Evolutionary conservation across 768 basidiomycete genomes (phyloP).

Genomic region (Sistotremastrum suecicum): DNA sequence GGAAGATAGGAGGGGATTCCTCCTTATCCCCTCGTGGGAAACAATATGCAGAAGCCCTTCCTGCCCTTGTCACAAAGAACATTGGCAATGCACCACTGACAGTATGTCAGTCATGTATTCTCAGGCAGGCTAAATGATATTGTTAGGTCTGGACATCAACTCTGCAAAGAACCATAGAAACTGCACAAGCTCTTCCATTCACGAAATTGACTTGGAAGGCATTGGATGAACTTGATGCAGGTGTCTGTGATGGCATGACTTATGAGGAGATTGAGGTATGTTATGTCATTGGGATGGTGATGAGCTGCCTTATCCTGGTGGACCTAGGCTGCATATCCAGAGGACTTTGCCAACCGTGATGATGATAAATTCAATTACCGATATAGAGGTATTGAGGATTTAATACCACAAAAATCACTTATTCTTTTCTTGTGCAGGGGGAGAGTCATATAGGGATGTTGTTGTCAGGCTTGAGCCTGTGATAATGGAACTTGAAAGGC

Average conservation of each 20-base stretch:
- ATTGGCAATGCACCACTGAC: slow-evolving; percentile 82
- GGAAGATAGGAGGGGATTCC: slow-evolving; percentile 97
- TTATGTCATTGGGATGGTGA: background rate
- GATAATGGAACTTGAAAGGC: slow-evolving; percentile 98
- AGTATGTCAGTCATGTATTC: slow-evolving; percentile 25
- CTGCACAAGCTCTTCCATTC: slow-evolving; percentile 68
- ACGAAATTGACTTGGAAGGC: slow-evolving; percentile 97
- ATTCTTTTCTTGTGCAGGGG: slow-evolving; percentile 24
- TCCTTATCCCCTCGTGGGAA: slow-evolving; percentile 70
- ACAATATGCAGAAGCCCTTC: slow-evolving; percentile 76
- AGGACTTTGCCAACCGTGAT: slow-evolving; percentile 95
- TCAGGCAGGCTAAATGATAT: background rate
- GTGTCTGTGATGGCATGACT: slow-evolving; percentile 99
- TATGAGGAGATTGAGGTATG: slow-evolving; percentile 94
- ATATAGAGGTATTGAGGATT: slow-evolving; percentile 46
- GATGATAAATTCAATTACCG: slow-evolving; percentile 99
- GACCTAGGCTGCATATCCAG: slow-evolving; percentile 77
- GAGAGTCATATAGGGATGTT: slow-evolving; percentile 97
- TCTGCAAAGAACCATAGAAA: slow-evolving; percentile 82
- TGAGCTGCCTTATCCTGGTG: background rate
- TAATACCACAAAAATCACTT: background rate
- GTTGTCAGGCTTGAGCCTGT: slow-evolving; percentile 91
- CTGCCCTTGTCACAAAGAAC: slow-evolving; percentile 76
- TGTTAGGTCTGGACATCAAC: slow-evolving; percentile 97
- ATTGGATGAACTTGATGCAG: slow-evolving; percentile 94